Evolutionary conservation across 495 filamentous ascomycete genomes (phyloP).

Genomic region (Haplographium delicatum): DNA sequence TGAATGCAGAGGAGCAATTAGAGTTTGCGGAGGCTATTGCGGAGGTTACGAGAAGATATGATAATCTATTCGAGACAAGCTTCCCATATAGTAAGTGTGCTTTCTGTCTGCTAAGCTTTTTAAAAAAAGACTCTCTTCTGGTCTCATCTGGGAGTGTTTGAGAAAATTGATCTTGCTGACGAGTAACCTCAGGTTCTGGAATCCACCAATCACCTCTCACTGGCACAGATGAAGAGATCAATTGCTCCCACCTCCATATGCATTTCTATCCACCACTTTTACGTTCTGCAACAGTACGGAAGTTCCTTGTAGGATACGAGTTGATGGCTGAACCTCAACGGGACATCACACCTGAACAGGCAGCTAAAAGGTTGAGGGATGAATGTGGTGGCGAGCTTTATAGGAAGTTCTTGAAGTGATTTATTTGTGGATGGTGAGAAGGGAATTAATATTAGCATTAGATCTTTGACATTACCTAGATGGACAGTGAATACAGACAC

Average conservation of each 20-base stretch:
- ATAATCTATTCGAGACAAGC: constrained; percentile 93
- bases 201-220: constrained; percentile 92
- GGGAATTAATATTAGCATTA: constrained; percentile 9
- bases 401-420: constrained; percentile 50
- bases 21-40: constrained; percentile 77
- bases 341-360: constrained; percentile 97
- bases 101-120: not conserved
- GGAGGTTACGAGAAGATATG: constrained; percentile 84
- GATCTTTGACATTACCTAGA: not conserved
- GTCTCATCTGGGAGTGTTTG: constrained; percentile 4
- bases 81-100: constrained; percentile 79
- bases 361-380: constrained; percentile 65
- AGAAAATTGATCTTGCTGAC: constrained; percentile 1
- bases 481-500: too few species aligned
- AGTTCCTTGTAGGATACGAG: constrained; percentile 95
- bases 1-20: constrained; percentile 59
- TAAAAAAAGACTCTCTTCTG: too few species aligned
- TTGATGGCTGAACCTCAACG: constrained; percentile 94
- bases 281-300: constrained; percentile 86
- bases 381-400: constrained; percentile 77
- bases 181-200: constrained; percentile 49
- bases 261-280: constrained; percentile 96
- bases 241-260: constrained; percentile 85
- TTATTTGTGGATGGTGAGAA: too few species aligned
- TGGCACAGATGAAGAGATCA: constrained; percentile 76